Evolutionary conservation across 2,329 filamentous ascomycete genomes (phyloP).

Genomic region (Diplodia seriata): DNA sequence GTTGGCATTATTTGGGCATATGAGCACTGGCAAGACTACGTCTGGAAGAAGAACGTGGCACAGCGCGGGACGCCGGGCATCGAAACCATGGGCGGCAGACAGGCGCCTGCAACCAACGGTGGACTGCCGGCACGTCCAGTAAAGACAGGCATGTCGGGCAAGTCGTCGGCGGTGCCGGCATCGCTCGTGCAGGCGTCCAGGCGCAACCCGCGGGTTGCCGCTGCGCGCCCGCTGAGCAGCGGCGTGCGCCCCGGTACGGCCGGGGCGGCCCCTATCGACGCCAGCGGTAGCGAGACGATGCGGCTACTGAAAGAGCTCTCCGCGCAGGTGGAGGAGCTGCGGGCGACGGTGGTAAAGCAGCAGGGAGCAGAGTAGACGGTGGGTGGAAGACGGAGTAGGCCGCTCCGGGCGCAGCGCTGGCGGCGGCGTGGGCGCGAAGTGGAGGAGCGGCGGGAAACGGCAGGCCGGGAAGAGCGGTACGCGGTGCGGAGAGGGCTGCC

Average conservation of each 20-base stretch:
- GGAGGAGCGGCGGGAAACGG: conserved; percentile 8
- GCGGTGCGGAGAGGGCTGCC: conserved; percentile 31
- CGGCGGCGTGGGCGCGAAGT: conserved; percentile 18
- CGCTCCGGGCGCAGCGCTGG: neutral
- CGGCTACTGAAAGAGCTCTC: conserved; percentile 27
- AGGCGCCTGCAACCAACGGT: conserved; percentile 26
- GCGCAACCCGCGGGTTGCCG: conserved; percentile 4
- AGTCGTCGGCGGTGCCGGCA: conserved; percentile 22
- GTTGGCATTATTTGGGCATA: conserved; percentile 73
- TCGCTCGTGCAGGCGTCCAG: conserved; percentile 31
- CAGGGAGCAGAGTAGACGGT: conserved; percentile 23
- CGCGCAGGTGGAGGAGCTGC: conserved; percentile 30
- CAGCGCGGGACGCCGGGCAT: conserved; percentile 11
- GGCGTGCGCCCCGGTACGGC: conserved; percentile 13
- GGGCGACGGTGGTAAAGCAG: conserved; percentile 28
- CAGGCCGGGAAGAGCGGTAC: conserved; percentile 28
- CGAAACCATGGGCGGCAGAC: conserved; percentile 21
- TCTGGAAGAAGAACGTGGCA: conserved; percentile 33
- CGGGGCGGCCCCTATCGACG: neutral
- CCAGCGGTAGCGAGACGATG: conserved; percentile 29
- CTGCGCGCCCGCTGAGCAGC: conserved; percentile 11
- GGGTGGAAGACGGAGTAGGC: conserved; percentile 4
- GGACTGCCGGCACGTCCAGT: conserved; percentile 20
- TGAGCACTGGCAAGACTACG: conserved; percentile 56
- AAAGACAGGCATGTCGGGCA: conserved; percentile 21